Evolutionary conservation across 73 alveolate genomes (phyloP).

Genomic region (Paramecium caudatum): DNA sequence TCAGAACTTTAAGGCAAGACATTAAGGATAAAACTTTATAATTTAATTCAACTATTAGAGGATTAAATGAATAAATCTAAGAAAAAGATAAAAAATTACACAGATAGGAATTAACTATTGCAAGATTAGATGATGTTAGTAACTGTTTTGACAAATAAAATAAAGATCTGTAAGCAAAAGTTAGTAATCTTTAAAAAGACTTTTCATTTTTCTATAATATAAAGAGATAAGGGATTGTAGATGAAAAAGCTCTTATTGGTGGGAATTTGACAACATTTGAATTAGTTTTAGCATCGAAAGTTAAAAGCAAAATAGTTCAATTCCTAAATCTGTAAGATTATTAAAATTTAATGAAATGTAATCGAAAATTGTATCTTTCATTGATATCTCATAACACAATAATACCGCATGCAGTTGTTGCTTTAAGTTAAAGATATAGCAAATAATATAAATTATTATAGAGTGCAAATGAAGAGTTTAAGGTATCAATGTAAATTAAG

Average conservation of each 20-base stretch:
- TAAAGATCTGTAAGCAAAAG: background rate
- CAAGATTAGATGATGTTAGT: constrained; percentile 34
- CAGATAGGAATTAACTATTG: constrained; percentile 15
- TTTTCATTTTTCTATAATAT: constrained; percentile 4
- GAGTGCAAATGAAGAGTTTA: constrained; percentile 41
- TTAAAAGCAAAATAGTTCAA: background rate
- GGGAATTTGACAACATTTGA: constrained; percentile 41
- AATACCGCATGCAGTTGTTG: constrained; percentile 51
- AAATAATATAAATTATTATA: background rate
- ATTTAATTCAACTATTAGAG: background rate
- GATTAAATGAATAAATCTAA: background rate
- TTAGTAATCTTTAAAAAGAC: background rate
- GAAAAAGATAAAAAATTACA: constrained; percentile 60
- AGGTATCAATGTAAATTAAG: background rate
- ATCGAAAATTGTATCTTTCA: constrained; percentile 37
- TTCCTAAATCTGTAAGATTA: background rate
- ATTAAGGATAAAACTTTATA: constrained; percentile 10
- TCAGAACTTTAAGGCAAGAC: background rate
- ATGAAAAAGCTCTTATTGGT: constrained; percentile 2
- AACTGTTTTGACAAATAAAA: constrained; percentile 18
- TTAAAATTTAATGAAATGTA: constrained; percentile 31
- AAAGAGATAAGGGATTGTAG: constrained; percentile 3
- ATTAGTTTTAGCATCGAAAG: constrained; percentile 32
- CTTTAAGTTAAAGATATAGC: constrained; percentile 3
- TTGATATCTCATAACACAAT: constrained; percentile 11